A percentile compares a stretch with the other conserved stretches of the same genome.
These are phyloP conservation scores for Pythium pyrilobum DNA, from an alignment of 352 stramenopile species.

Conservation along the genomic window DNA sequence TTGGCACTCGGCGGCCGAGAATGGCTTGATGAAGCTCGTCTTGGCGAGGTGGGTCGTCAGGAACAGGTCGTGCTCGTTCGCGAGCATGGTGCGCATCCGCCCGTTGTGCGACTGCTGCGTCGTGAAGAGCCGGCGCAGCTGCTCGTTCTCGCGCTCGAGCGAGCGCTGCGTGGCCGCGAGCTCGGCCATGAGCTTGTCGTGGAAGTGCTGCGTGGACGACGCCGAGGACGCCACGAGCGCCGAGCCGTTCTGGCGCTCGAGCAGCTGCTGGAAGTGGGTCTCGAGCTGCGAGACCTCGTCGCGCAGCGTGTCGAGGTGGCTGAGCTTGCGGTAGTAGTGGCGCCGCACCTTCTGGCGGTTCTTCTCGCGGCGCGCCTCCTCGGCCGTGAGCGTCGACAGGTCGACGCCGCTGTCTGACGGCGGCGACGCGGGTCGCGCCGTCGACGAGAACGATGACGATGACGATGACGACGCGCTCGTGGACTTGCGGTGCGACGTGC, in stretches of 20 bases:
- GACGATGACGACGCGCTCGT: neutral
- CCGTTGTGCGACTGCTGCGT: neutral
- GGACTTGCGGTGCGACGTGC: neutral
- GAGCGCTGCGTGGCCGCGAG: neutral
- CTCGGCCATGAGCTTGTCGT: neutral
- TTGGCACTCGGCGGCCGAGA: constrained; percentile 11
- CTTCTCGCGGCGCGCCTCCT: constrained; percentile 21
- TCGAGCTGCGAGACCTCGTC: constrained; percentile 19
- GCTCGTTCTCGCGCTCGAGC: constrained; percentile 13
- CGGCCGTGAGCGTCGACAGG: neutral
- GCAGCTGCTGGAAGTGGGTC: constrained; percentile 6
- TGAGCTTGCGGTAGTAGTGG: constrained; percentile 31
- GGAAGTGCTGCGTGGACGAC: neutral
- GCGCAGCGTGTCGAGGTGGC: constrained; percentile 15
- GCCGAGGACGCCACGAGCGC: neutral
- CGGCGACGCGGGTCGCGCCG: neutral
- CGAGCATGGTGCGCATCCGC: constrained; percentile 4
- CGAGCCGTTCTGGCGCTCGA: constrained; percentile 3
- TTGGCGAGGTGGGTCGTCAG: constrained; percentile 8
- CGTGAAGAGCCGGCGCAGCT: constrained; percentile 5
- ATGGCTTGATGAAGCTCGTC: constrained; percentile 19
- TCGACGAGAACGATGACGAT: neutral
- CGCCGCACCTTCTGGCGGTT: constrained; percentile 31
- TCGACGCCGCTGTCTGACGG: neutral
- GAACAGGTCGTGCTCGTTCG: constrained; percentile 14